Evolutionary conservation across 176 grass and related monocot species (phyloP).

Genomic region (Themeda triandra): DNA sequence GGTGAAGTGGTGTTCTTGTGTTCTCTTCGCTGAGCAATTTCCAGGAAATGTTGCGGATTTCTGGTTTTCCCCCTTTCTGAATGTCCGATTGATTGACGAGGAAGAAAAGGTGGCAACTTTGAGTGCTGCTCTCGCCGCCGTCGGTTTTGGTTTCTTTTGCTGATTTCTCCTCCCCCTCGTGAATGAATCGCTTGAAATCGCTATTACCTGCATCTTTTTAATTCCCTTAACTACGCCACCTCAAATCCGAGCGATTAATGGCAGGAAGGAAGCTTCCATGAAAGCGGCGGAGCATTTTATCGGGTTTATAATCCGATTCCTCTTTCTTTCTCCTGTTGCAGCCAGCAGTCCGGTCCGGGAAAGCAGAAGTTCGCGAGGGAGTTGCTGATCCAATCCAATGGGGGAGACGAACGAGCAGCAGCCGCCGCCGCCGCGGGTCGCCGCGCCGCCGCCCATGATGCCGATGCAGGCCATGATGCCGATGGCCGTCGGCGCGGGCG

Average conservation of each 20-base stretch:
- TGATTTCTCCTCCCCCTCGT: background rate
- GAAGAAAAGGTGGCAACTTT: slow-evolving; percentile 5
- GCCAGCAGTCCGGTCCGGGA: background rate
- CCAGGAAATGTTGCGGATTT: background rate
- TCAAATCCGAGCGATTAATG: slow-evolving; percentile 17
- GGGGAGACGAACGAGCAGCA: slow-evolving; percentile 48
- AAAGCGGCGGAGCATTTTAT: background rate
- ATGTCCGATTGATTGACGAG: background rate
- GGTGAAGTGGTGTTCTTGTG: background rate
- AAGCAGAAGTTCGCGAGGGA: background rate
- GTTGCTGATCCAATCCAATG: slow-evolving; percentile 35
- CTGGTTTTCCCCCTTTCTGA: background rate
- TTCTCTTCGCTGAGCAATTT: slow-evolving; percentile 2
- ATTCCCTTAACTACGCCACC: background rate
- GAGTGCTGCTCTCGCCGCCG: background rate
- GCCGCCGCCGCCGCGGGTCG: slow-evolving; percentile 14
- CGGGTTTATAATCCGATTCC: slow-evolving; percentile 18
- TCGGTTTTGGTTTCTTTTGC: background rate
- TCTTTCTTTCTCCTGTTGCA: background rate
- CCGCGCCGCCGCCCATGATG: slow-evolving; percentile 33
- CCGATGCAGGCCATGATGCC: slow-evolving; percentile 17
- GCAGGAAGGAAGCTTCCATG: slow-evolving; percentile 8
- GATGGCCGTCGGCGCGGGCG: slow-evolving; percentile 33
- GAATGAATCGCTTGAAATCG: slow-evolving; percentile 4
- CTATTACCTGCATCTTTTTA: background rate